Conservation (phyloP, 805 yeast genomes). For the Priceomyces carsonii region DNA sequence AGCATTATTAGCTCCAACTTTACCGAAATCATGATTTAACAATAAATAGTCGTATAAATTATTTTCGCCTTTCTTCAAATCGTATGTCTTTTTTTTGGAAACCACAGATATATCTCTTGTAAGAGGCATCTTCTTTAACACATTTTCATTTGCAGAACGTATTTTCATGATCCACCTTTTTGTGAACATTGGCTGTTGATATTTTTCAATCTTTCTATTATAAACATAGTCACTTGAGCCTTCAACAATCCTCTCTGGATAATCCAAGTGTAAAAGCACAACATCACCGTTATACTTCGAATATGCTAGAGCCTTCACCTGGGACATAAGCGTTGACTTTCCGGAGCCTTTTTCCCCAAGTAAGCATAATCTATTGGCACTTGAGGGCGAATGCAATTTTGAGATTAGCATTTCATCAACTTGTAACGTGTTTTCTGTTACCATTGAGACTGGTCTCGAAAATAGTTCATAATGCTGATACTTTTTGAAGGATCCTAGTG, state of each 20-base stretch:
- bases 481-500: slow-evolving; percentile 65
- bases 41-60: slow-evolving; percentile 46
- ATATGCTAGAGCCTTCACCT: slow-evolving; percentile 59
- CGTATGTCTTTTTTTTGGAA: slow-evolving; percentile 30
- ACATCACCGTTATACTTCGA: slow-evolving; percentile 31
- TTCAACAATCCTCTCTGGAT: slow-evolving; percentile 60
- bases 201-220: slow-evolving; percentile 48
- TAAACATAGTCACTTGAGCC: slow-evolving; percentile 71
- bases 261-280: slow-evolving; percentile 63
- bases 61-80: slow-evolving; percentile 33
- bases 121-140: slow-evolving; percentile 35
- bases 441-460: slow-evolving; percentile 57
- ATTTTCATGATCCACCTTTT: slow-evolving; percentile 56
- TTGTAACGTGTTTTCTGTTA: slow-evolving; percentile 49
- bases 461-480: slow-evolving; percentile 70
- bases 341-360: slow-evolving; percentile 78
- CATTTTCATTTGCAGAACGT: slow-evolving; percentile 33
- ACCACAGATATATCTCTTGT: slow-evolving; percentile 33
- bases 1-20: slow-evolving; percentile 41
- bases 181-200: slow-evolving; percentile 79
- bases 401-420: slow-evolving; percentile 41
- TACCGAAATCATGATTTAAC: slow-evolving; percentile 40
- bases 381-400: slow-evolving; percentile 28
- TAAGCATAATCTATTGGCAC: slow-evolving; percentile 52
- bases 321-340: slow-evolving; percentile 71